These are phyloP conservation scores for Uromyces viciae-fabae DNA, from an alignment of 1,284 basidiomycete species.

Conservation along the genomic window DNA sequence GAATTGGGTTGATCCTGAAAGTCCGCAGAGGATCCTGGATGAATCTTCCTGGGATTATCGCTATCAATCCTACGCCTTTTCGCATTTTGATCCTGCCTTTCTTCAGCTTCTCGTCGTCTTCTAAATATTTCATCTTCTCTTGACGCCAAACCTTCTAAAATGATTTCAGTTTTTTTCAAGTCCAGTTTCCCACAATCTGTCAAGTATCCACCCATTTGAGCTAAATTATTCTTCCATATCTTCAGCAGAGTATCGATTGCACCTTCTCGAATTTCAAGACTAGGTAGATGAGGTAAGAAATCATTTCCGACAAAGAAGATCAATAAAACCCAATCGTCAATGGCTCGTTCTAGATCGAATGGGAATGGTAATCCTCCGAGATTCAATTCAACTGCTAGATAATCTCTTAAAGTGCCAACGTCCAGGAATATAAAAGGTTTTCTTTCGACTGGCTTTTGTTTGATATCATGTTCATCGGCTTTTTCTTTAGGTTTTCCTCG, in stretches of 20 bases:
- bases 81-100: slow-evolving; percentile 29
- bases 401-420: slow-evolving; percentile 89
- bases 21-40: background rate
- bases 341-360: slow-evolving; percentile 93
- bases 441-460: slow-evolving; percentile 68
- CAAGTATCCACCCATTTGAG: slow-evolving; percentile 92
- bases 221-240: slow-evolving; percentile 91
- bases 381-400: slow-evolving; percentile 91
- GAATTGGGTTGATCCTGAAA: background rate
- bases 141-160: slow-evolving; percentile 85
- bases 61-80: slow-evolving; percentile 37
- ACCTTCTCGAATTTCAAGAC: slow-evolving; percentile 96
- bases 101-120: slow-evolving; percentile 80
- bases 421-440: slow-evolving; percentile 99
- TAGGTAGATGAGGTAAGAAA: slow-evolving; percentile 96
- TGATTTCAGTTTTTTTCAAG: slow-evolving; percentile 79
- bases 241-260: slow-evolving; percentile 92
- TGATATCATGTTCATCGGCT: slow-evolving; percentile 57
- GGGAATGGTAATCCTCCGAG: slow-evolving; percentile 72
- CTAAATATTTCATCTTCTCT: slow-evolving; percentile 95
- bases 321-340: slow-evolving; percentile 99
- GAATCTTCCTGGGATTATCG: background rate
- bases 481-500: slow-evolving; percentile 52
- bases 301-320: slow-evolving; percentile 99
- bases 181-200: slow-evolving; percentile 90